Evolutionary conservation across 2,329 filamentous ascomycete genomes (phyloP), one percentile per base, ranked within the genome.

Genomic region (Colletotrichum sp.): DNA sequence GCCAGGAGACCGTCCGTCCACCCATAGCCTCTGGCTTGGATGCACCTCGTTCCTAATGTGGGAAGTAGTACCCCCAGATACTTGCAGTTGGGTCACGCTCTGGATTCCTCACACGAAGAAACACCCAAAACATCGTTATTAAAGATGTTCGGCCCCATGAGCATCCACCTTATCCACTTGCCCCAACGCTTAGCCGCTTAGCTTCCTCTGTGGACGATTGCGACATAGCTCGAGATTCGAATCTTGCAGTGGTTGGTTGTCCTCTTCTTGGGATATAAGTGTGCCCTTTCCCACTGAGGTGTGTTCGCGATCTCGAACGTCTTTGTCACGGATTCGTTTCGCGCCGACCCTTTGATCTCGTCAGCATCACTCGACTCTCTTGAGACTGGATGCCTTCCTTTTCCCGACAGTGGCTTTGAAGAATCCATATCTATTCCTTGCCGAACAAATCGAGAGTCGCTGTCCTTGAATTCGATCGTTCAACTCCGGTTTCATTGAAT

Each of bases 141-240:
- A 71, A 68, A 75, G 68, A 63, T 67, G 48, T 48, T 71, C 52
- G 66, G 61, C 57, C 75, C 75, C 68, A 30, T 66, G 28, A 44
- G 63, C 68, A 69, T 72, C 73, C 68, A 72, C 68, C 34, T 72
- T 72, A 76, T 63, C 68, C 75, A 72, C 75, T 71, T 77, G 72
- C 66, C 75, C 72, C 72, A 65, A 39, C 57, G 27, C 64, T 68
- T 64, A 60, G 34, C 63, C 74, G 64, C 68, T 65, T 75, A 76
- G 75, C 55, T 71, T 61, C 44, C 39, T 55, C 25, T 36, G 34
- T 39, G 66, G 63, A 27, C 60, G 71, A 75, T 76, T 76, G 74
- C 74, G 74, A 76, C 74, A 76, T 76, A 66, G 66, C n/a, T 55
- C 57, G 57, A 59, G n/a, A 32, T 52, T 44, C 64, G 64, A 19